Base-by-base conservation (phyloP, 805 yeast genomes). In the Saturnispora saitoi region DNA sequence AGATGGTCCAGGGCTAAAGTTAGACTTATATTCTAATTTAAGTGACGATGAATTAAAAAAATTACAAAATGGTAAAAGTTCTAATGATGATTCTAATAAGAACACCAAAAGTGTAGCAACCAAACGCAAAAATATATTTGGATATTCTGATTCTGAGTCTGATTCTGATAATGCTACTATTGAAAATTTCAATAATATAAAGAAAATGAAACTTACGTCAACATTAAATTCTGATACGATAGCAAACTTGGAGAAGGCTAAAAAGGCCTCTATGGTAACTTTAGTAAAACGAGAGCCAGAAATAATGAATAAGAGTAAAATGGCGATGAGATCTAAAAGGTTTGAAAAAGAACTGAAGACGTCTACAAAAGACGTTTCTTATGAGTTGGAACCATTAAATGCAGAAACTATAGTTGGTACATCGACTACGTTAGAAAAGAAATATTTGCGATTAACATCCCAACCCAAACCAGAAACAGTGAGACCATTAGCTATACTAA, bases 391-490 rank as follows among this genome's bases (percentile, higher is more conserved):
- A 20, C 49, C 42, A 4, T 29, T 49, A 24, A 32, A 48, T 7
- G 48, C 51, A 8, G 48, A 42, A 15, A 65, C 69, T 11, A 58
- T 77, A 10, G 55, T 83, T 10, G 99, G 99, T 0, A 72, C 77
- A 1, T 75, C 84, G 58, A 72, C 72, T 46, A 70, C 61, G 1
- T 62, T 91, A 22, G 96, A 89, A 56, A 93, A 91, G 63, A 70
- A 77, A 40, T 91, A 89, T 61, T 67, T 88, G 22, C 73, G 98
- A 51, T 68, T 93, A 51, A 93, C 99, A 0, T 86, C 96, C 2
- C 96, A 83, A 45, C 96, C 98, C 0, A 86, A 86, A 53, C 96
- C 97, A 0, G 75, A 77, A 2, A 67, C 73, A 26, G 96, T 91
- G 2, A 72, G 99, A 42, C 97, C 98, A 0, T 68, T 77, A 40